These are phyloP conservation scores for Skeletonema potamos DNA, from an alignment of 108 stramenopile genomes.

Conservation along the genomic window DNA sequence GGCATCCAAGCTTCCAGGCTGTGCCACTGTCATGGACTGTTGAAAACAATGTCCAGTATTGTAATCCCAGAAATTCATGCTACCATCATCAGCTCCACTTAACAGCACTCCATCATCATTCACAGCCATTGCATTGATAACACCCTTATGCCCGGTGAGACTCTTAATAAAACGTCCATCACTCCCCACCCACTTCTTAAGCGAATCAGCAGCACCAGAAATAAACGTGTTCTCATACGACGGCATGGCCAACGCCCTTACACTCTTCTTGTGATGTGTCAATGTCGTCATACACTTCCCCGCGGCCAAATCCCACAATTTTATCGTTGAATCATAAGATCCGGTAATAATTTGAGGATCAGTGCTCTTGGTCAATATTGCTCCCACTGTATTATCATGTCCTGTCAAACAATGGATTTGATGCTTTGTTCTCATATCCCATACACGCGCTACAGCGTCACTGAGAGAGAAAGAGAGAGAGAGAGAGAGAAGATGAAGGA, in stretches of 20 bases:
- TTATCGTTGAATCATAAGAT: conserved; percentile 95
- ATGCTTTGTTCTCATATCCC: conserved; percentile 98
- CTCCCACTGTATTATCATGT: conserved; percentile 93
- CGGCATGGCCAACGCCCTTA: conserved; percentile 85
- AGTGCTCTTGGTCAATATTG: conserved; percentile 86
- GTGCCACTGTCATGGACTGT: conserved; percentile 80
- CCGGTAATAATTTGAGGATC: conserved; percentile 98
- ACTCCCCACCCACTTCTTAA: conserved; percentile 96
- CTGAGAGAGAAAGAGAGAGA: not conserved
- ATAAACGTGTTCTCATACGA: conserved; percentile 95
- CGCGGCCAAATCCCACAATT: conserved; percentile 98
- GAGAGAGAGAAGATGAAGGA: not conserved
- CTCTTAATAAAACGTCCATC: conserved; percentile 94
- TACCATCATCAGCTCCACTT: conserved; percentile 97
- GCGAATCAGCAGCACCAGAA: conserved; percentile 92
- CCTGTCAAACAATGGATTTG: conserved; percentile 92
- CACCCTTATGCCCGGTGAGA: conserved; percentile 91
- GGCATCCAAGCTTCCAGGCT: conserved; percentile 97
- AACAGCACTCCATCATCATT: conserved; percentile 97
- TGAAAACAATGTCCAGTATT: conserved; percentile 96
- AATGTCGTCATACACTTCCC: conserved; percentile 96
- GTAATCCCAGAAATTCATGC: conserved; percentile 98
- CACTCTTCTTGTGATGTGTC: conserved; percentile 98
- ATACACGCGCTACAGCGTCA: conserved; percentile 96
- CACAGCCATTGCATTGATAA: conserved; percentile 93